phyloP scores from a whole-genome alignment of 768 basidiomycete genomes.

The Mycena pura region DNA sequence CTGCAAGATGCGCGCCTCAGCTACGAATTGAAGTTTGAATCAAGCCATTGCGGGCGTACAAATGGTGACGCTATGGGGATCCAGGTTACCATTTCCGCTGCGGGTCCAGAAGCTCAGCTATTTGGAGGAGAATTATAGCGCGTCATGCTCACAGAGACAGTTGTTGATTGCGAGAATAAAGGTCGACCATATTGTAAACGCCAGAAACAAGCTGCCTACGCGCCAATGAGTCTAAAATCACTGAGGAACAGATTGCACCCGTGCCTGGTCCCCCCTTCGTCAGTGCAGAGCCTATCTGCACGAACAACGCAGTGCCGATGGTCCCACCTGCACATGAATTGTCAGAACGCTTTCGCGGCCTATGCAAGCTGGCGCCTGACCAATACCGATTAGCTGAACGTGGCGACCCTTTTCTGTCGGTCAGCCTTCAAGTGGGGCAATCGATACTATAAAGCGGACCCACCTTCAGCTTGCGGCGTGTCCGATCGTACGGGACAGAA shows the following conservation, averaged over 20 bases:
- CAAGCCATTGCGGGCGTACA: conserved; percentile 43
- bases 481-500: conserved; percentile 36
- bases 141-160: conserved; percentile 47
- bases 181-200: conserved; percentile 56
- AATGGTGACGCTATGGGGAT: conserved; percentile 83
- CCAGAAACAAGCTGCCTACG: conserved; percentile 55
- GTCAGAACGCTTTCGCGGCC: neutral
- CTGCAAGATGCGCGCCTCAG: conserved; percentile 30
- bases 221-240: neutral
- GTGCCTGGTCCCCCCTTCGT: conserved; percentile 68
- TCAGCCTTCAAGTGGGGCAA: neutral
- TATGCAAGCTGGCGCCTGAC: neutral
- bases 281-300: conserved; percentile 71
- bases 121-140: conserved; percentile 20
- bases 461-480: conserved; percentile 49
- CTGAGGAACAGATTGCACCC: conserved; percentile 39
- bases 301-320: conserved; percentile 78
- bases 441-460: neutral
- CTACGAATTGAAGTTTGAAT: neutral
- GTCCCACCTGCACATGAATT: conserved; percentile 51
- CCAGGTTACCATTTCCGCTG: conserved; percentile 85
- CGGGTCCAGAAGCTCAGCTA: conserved; percentile 30
- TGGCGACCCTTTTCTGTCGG: conserved; percentile 47
- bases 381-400: conserved; percentile 57
- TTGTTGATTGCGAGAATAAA: conserved; percentile 58